These are phyloP conservation scores for Dioscorea alata DNA, from an alignment of 106 monocot genomes.

Conservation along the genomic window DNA sequence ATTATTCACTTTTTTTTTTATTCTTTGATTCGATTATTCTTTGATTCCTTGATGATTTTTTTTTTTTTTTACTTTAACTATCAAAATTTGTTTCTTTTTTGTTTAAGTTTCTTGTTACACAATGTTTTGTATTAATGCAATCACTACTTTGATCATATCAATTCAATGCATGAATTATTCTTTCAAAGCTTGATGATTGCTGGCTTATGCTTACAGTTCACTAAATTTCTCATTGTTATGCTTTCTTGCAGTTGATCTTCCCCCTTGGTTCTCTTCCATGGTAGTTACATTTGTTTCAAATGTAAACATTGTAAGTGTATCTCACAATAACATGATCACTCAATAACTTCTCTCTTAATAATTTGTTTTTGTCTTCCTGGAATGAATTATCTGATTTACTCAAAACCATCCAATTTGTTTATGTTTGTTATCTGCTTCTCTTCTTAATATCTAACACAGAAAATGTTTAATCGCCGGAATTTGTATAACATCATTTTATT, in stretches of 20 bases:
- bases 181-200: not conserved
- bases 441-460: not conserved
- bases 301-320: slow-evolving; percentile 47
- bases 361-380: too few species aligned
- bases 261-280: slow-evolving; percentile 50
- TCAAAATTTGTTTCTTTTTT: too few species aligned
- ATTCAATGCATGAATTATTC: not conserved
- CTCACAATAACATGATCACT: not conserved
- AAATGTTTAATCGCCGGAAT: not conserved
- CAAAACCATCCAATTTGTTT: not conserved
- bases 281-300: slow-evolving; percentile 28
- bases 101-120: too few species aligned
- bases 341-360: too few species aligned
- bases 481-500: not conserved
- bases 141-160: not conserved
- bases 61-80: too few species aligned
- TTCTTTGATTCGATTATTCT: too few species aligned
- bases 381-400: not conserved
- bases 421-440: not conserved
- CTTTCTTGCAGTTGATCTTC: slow-evolving; percentile 60
- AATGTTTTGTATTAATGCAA: too few species aligned
- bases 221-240: slow-evolving; percentile 1
- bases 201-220: not conserved
- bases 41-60: too few species aligned
- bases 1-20: too few species aligned